Base-by-base conservation (phyloP, 352 stramenopile genomes). In the Elongisporangium anandrum region DNA sequence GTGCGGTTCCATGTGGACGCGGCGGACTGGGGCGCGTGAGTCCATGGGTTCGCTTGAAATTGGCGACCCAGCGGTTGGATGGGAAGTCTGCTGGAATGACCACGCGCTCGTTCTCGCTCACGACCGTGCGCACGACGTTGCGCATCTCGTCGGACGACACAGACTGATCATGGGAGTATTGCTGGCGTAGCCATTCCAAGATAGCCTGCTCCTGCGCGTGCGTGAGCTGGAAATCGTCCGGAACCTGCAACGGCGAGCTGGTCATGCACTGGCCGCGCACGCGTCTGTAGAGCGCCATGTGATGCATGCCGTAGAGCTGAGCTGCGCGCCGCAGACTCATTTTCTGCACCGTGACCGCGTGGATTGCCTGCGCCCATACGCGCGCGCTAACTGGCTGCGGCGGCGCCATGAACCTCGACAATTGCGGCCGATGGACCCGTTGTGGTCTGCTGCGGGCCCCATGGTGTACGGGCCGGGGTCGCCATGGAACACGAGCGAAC, bases 281-380 rank as follows among this genome's bases (percentile, higher is more conserved):
- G 59, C 82, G 71, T 21, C 79, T 79, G 39, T 88, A 71, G 26
- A 89, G 76, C 50, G 75, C 82, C 67, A 79, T 69, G 63, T 86
- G 75, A 50, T 92, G 81, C 45, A 92, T 64, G 22, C 77, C 81
- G 55, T 79, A 89, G 62, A 77, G 65, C 60, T 88, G 76, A 16
- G 81, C 68, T 17, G 79, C 79, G 39, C 71, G 72, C 49, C 77
- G 77, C 8, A 89, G 65, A 20, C 71, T 84, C 55, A 88, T 79
- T 23, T 84, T 83, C 60, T 84, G 74, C 23, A 88, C 71, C 39
- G 70, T 79, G 52, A 92, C 79, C 50, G 79, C 77, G 52, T 81
- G 77, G 56, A 88, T 75, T 48, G 77, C 81, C 24, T 79, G 74
- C 23, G 79, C 78, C 81, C 79, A 89, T 20, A 80, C 60, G 21